Evolutionary conservation across 441 rosid genomes (phyloP).

Genomic region (Theobroma grandiflorum): DNA sequence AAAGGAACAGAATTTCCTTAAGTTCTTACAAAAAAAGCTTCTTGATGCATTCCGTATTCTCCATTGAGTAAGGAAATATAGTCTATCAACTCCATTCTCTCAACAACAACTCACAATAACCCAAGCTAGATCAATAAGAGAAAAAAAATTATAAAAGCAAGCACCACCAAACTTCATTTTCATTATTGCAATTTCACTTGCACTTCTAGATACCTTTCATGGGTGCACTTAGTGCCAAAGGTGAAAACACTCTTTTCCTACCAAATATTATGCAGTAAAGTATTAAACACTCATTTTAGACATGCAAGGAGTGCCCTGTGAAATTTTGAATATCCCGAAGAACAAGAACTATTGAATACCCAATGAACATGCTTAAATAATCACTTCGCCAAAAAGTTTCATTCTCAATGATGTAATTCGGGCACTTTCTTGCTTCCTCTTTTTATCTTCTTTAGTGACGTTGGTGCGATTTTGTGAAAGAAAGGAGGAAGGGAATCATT

Average conservation of each 20-base stretch:
- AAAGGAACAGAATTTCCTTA: neutral
- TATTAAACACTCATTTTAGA: neutral
- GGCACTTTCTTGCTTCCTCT: neutral
- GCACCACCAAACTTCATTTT: neutral
- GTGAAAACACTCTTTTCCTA: neutral
- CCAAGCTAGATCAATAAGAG: neutral
- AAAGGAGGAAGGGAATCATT: neutral
- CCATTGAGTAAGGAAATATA: neutral
- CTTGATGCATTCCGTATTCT: conserved; percentile 2
- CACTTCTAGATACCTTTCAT: neutral
- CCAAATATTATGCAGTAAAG: conserved; percentile 4
- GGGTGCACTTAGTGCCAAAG: neutral
- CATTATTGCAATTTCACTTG: conserved; percentile 4
- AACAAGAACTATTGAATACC: too few species aligned
- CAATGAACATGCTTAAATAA: neutral
- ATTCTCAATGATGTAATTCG: neutral
- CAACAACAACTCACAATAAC: neutral
- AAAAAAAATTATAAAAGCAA: neutral
- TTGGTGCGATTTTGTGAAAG: neutral
- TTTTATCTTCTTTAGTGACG: neutral
- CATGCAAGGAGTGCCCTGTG: neutral
- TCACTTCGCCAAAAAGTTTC: neutral
- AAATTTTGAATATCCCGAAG: neutral
- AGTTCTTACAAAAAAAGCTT: neutral
- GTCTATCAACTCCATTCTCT: neutral